Percentiles rank a stretch among this genome's conserved stretches.
These are phyloP conservation scores for Ceratocystis lukuohia DNA, from an alignment of 2,329 filamentous ascomycete genomes.

Conservation along the genomic window DNA sequence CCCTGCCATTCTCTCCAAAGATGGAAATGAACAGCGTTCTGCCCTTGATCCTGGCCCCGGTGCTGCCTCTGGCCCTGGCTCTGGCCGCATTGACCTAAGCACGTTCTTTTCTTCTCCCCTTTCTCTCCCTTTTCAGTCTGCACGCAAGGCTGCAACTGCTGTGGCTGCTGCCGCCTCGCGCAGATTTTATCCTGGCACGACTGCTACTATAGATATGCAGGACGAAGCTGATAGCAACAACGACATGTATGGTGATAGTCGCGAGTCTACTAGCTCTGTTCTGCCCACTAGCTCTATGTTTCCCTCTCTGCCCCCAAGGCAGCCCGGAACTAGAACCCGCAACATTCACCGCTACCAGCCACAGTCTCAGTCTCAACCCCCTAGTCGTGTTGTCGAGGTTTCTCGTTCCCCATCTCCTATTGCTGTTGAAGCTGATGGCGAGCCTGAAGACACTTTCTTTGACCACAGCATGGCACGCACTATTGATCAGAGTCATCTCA, in stretches of 20 bases:
- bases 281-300: slow-evolving; percentile 31
- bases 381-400: not conserved
- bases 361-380: not conserved
- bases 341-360: not conserved
- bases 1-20: slow-evolving; percentile 6
- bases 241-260: not conserved
- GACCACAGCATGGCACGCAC: slow-evolving; percentile 19
- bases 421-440: slow-evolving; percentile 12
- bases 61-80: not conserved
- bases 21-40: slow-evolving; percentile 1
- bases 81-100: slow-evolving; percentile 34
- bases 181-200: slow-evolving; percentile 11
- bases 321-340: not conserved
- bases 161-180: slow-evolving; percentile 14
- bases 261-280: slow-evolving; percentile 15
- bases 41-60: not conserved
- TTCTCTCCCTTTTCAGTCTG: slow-evolving; percentile 24
- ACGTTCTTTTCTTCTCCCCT: slow-evolving; percentile 47
- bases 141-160: slow-evolving; percentile 18
- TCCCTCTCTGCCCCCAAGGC: slow-evolving; percentile 26
- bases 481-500: slow-evolving; percentile 17
- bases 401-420: not conserved
- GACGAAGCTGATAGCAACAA: slow-evolving; percentile 9
- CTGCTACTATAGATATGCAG: slow-evolving; percentile 6
- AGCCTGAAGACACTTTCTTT: slow-evolving; percentile 9